Evolutionary conservation across 1,284 basidiomycete species (phyloP).

Genomic region (Farysia itapuensis): DNA sequence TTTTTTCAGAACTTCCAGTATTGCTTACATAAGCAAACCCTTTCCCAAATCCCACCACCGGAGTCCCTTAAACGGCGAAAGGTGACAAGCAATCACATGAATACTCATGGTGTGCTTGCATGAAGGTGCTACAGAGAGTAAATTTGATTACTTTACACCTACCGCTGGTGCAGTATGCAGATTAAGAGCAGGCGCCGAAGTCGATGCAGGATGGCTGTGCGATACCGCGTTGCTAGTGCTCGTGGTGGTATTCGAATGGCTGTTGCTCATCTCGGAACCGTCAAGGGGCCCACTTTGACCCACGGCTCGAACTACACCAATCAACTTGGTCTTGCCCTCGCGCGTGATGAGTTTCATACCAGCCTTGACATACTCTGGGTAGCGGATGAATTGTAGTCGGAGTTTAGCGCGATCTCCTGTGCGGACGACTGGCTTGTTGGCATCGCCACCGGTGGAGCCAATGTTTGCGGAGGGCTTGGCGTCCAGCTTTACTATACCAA

Average conservation of each 20-base stretch:
- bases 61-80: too few relatives aligned
- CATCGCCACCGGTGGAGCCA: constrained; percentile 1
- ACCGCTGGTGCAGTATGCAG: neutral
- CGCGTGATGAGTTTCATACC: constrained; percentile 56
- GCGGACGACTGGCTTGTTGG: constrained; percentile 52
- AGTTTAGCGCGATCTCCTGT: constrained; percentile 56
- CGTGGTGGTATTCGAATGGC: too few relatives aligned
- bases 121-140: neutral
- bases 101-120: neutral
- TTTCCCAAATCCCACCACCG: too few relatives aligned
- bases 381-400: constrained; percentile 51
- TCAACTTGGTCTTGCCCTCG: constrained; percentile 55
- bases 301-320: constrained; percentile 50
- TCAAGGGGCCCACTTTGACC: constrained; percentile 35
- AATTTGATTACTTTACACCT: constrained; percentile 1
- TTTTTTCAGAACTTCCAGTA: too few relatives aligned
- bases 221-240: too few relatives aligned
- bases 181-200: neutral
- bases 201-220: neutral
- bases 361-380: constrained; percentile 52
- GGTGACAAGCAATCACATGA: neutral
- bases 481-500: constrained; percentile 52
- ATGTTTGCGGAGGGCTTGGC: constrained; percentile 14
- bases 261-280: neutral
- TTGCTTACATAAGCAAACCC: too few relatives aligned